Evolutionary conservation across 495 filamentous ascomycete genomes (phyloP), one percentile per base, ranked within the genome.

Genomic region (Xylaria venustula): DNA sequence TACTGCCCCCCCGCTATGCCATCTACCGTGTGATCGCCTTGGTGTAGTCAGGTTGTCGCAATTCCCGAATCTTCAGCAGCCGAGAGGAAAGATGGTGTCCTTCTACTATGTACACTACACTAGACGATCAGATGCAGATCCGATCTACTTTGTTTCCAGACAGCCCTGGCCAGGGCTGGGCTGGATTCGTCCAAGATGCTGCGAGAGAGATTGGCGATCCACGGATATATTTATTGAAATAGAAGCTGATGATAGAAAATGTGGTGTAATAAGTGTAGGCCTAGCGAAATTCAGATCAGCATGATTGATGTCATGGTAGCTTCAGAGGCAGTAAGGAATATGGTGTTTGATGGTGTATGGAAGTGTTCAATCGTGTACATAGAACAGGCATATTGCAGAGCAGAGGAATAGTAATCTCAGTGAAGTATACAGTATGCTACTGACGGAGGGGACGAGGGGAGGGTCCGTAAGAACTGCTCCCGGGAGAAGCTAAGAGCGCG

Each of bases 271-370:
- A 52, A 1, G 2, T 52, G 19, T 49, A 47, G 20, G 3, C 30
- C 22, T 23, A 49, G 54, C 7, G 44, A 58, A 40, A 58, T 58
- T 58, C 44, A 17, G 54, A 58, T 58, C 44, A 48, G 42, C 54
- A 32, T 48, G 1, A 15, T 40, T 48, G 54, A 48, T 48, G 54
- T 58, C 54, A 37, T 37, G 32, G 26, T 22, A 48, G 54, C 45
- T 28, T 49, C 19, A 40, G 9, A 12, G 8, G 30, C 54, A 40
- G 30, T 23, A 3, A n/a, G n/a, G n/a, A n/a, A n/a, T n/a, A n/a
- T n/a, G n/a, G n/a, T n/a, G n/a, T n/a, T n/a, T n/a, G n/a, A n/a
- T n/a, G n/a, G n/a, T n/a, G n/a, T n/a, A n/a, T n/a, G n/a, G n/a
- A 19, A 36, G 53, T 17, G 22, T 7, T 22, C 41, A 47, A 22